Evolutionary conservation across 768 basidiomycete genomes (phyloP).

Genomic region (Xanthoconium stramineum): DNA sequence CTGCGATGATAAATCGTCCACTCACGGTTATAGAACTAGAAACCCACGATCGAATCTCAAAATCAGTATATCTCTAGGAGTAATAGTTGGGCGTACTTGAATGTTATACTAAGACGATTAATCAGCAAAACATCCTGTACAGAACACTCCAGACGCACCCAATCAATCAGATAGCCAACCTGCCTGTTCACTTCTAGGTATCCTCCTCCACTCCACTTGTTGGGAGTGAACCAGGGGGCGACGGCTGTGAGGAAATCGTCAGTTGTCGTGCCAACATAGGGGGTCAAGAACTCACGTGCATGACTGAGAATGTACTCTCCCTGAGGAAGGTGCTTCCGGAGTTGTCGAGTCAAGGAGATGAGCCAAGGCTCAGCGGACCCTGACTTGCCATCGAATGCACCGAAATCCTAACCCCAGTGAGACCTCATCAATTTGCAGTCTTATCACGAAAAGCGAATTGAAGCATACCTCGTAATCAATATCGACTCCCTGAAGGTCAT

Average conservation of each 20-base stretch:
- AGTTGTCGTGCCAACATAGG: background rate
- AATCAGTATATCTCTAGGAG: too few relatives aligned
- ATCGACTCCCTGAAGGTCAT: background rate
- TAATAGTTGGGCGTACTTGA: background rate
- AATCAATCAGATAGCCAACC: slow-evolving; percentile 44
- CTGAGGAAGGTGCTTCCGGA: slow-evolving; percentile 31
- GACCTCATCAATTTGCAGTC: background rate
- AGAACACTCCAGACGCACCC: slow-evolving; percentile 25
- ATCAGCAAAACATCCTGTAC: background rate
- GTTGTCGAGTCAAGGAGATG: slow-evolving; percentile 28
- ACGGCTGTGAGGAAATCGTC: slow-evolving; percentile 24
- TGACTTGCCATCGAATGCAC: slow-evolving; percentile 38
- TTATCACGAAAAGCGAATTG: too few relatives aligned
- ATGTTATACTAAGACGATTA: background rate
- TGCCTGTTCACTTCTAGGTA: slow-evolving; percentile 37
- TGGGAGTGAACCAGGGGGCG: slow-evolving; percentile 41
- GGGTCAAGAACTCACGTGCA: slow-evolving; percentile 27
- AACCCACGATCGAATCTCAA: too few relatives aligned
- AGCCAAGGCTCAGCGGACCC: slow-evolving; percentile 50
- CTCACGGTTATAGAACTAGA: background rate
- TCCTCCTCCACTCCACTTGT: slow-evolving; percentile 37
- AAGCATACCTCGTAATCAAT: background rate
- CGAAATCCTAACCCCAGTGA: slow-evolving; percentile 47
- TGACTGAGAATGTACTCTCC: slow-evolving; percentile 34
- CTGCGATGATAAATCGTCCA: background rate